Evolutionary conservation across 768 basidiomycete species (phyloP).

Genomic region (Pisolithus orientalis): DNA sequence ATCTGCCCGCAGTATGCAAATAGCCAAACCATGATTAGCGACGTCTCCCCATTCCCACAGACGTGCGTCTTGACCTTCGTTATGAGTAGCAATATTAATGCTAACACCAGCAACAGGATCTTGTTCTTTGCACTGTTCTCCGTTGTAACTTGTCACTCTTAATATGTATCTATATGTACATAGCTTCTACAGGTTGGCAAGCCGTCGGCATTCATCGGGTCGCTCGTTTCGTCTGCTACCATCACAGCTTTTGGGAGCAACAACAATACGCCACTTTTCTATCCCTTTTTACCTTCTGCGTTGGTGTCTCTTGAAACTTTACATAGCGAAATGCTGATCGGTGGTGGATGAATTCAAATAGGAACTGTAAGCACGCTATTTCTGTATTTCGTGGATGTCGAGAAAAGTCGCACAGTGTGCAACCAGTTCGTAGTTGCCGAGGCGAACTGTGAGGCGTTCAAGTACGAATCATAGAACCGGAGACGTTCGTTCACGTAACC

Average conservation of each 20-base stretch:
- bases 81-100: neutral
- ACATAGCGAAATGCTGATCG: neutral
- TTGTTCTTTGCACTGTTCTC: constrained; percentile 73
- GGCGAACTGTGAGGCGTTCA: constrained; percentile 34
- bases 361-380: constrained; percentile 38
- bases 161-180: neutral
- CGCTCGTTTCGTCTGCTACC: constrained; percentile 69
- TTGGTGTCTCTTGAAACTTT: constrained; percentile 1
- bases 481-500: neutral
- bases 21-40: constrained; percentile 78
- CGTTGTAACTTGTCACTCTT: constrained; percentile 36
- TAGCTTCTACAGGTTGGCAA: constrained; percentile 48
- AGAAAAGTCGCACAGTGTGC: constrained; percentile 60
- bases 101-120: constrained; percentile 36
- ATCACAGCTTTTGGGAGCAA: constrained; percentile 64
- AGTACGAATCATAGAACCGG: neutral
- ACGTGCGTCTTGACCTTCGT: constrained; percentile 39
- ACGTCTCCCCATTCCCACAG: constrained; percentile 67
- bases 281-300: constrained; percentile 64
- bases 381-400: constrained; percentile 55
- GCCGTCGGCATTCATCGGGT: constrained; percentile 72
- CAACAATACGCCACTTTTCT: constrained; percentile 69
- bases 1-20: constrained; percentile 80
- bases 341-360: neutral
- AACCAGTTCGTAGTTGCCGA: constrained; percentile 56